phyloP scores from a whole-genome alignment of 129 eudicot genomes.

The Flaveria bidentis region DNA sequence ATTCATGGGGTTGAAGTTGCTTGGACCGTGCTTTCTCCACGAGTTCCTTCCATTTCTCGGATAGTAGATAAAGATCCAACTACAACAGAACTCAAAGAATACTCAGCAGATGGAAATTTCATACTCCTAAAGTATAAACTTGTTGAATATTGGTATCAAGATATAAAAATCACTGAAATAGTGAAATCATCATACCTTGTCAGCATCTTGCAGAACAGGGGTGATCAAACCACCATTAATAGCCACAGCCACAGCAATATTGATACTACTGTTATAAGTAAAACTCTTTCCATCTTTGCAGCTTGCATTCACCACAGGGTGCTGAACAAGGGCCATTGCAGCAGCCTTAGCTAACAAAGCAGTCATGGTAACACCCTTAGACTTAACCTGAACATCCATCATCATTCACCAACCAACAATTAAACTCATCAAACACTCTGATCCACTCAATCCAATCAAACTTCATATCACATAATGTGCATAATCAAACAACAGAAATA shows the following conservation, averaged over 20 bases:
- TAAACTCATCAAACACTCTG: slow-evolving; percentile 2
- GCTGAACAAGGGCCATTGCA: slow-evolving; percentile 92
- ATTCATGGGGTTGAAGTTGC: slow-evolving; percentile 88
- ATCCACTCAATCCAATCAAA: not conserved
- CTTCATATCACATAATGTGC: not conserved
- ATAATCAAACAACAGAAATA: slow-evolving; percentile 17
- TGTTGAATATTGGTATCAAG: not conserved
- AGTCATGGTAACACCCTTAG: slow-evolving; percentile 93
- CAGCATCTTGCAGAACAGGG: slow-evolving; percentile 95
- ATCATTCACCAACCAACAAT: slow-evolving; percentile 18
- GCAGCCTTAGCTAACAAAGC: slow-evolving; percentile 93
- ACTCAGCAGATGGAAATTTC: not conserved
- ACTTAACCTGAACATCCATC: slow-evolving; percentile 60
- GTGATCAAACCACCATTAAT: slow-evolving; percentile 93
- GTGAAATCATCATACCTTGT: slow-evolving; percentile 50
- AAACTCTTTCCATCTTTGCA: slow-evolving; percentile 96
- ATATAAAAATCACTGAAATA: not conserved
- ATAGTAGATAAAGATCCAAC: slow-evolving; percentile 88
- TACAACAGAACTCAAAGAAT: slow-evolving; percentile 40
- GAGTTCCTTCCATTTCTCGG: slow-evolving; percentile 95
- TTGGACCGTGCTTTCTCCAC: slow-evolving; percentile 96
- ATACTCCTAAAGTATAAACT: not conserved
- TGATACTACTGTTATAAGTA: slow-evolving; percentile 76
- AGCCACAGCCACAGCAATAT: slow-evolving; percentile 92
- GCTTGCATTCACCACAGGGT: slow-evolving; percentile 81